These are phyloP conservation scores for Spergularia azorica DNA, from an alignment of 179 eudicot genomes.

Conservation along the genomic window DNA sequence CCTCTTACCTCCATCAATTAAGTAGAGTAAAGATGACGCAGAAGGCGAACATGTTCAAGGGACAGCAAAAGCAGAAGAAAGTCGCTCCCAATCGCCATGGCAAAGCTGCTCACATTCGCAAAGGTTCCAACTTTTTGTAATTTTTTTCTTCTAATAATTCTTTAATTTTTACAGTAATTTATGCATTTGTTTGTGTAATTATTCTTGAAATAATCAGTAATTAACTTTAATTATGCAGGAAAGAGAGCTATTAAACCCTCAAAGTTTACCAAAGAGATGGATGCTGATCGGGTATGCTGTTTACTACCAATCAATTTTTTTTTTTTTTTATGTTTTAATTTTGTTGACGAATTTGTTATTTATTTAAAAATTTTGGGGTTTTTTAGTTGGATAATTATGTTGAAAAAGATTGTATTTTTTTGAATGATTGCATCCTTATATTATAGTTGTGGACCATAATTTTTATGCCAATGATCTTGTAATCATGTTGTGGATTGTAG, in stretches of 20 bases:
- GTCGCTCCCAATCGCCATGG: slow-evolving; percentile 81
- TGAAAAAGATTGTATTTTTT: not conserved
- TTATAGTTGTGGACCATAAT: too few species aligned
- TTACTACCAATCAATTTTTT: too few species aligned
- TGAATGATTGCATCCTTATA: not conserved
- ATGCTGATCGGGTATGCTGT: slow-evolving; percentile 50
- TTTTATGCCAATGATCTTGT: too few species aligned
- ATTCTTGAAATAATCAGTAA: not conserved
- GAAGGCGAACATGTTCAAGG: slow-evolving; percentile 69
- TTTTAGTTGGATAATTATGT: not conserved
- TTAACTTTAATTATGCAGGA: slow-evolving; percentile 41
- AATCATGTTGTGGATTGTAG: too few species aligned
- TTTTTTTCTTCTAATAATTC: not conserved
- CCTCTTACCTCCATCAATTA: not conserved
- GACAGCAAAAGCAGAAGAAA: slow-evolving; percentile 67
- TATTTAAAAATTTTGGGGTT: not conserved
- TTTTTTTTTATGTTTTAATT: not conserved
- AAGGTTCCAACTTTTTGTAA: slow-evolving; percentile 42
- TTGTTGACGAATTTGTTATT: not conserved
- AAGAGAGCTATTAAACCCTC: slow-evolving; percentile 71
- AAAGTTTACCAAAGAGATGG: slow-evolving; percentile 64
- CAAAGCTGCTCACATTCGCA: slow-evolving; percentile 56
- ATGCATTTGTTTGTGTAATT: not conserved
- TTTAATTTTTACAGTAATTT: not conserved
- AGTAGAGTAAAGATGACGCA: slow-evolving; percentile 58